Evolutionary conservation across 345 rosid genomes (phyloP).

Genomic region (Raphanus raphanistrum): DNA sequence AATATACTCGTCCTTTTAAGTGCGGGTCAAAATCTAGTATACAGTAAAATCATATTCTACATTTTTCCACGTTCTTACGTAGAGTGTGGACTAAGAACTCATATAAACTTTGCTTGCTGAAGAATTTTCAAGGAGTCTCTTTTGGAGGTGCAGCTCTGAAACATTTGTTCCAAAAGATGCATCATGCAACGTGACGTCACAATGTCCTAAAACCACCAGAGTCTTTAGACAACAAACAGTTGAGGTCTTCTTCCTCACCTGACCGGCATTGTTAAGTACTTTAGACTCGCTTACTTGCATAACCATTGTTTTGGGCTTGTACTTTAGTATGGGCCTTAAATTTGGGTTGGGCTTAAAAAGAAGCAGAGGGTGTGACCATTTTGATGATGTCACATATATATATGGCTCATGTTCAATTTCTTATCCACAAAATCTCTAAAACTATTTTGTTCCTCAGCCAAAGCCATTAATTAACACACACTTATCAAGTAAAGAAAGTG

Average conservation of each 20-base stretch:
- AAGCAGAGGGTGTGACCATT: not conserved
- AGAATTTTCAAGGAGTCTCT: not conserved
- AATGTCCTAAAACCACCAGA: not conserved
- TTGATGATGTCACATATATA: constrained; percentile 3
- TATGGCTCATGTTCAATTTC: constrained; percentile 31
- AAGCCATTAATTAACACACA: not conserved
- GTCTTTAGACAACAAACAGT: constrained; percentile 1
- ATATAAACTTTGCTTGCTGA: not conserved
- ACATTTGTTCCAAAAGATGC: not conserved
- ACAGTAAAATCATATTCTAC: not conserved
- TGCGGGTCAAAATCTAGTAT: too few species aligned
- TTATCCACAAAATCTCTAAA: constrained; percentile 31
- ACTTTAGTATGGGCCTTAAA: not conserved
- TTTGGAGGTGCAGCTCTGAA: not conserved
- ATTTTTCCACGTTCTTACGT: not conserved
- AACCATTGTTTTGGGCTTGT: not conserved
- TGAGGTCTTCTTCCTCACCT: constrained; percentile 2
- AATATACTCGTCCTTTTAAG: too few species aligned
- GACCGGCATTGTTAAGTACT: not conserved
- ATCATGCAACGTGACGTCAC: not conserved
- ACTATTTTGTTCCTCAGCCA: not conserved
- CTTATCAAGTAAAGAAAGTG: not conserved
- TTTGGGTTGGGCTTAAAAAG: not conserved
- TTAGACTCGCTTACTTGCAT: not conserved
- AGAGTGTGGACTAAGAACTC: not conserved